Base-by-base conservation (phyloP, 2,329 filamentous ascomycete genomes). In the Bisporella sp. region DNA sequence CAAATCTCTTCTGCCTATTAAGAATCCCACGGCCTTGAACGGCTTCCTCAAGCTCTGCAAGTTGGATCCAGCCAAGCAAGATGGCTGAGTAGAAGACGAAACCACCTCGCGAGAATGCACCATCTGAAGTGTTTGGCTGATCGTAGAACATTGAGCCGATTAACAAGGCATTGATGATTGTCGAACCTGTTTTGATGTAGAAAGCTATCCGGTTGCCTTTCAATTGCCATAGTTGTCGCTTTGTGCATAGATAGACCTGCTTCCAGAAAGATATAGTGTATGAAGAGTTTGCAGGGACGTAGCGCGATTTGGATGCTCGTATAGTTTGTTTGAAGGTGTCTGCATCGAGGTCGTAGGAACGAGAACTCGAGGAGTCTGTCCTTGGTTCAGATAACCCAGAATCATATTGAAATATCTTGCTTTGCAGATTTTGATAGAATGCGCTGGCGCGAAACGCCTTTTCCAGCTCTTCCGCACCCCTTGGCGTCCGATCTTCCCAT, bases 1-100 rank as follows among this genome's bases (percentile, higher is more conserved):
- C 90, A 65, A 96, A 96, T 47, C 86, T 82, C 48, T 78, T 73
- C 61, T 97, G 91, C 66, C 96, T 96, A 65, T 96, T 89, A 52
- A 96, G 88, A 59, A 96, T 95, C 0, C 88, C 87, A 32, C 91
- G 85, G 78, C 95, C 89, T 3, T 85, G 78, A 64, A 93, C 96
- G 3, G 95, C 76, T 31, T 45, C n/a, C 1, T 93, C 71, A 64
- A 95, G 84, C 62, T 85, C 82, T 8, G 77, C 68, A 47, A 79
- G 77, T 55, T 76, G 77, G 53, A 76, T 74, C 58, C 85, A 82
- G n/a, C 81, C 82, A 62, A 84, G 86, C 58, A 86, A 73, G 39
- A 87, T 67, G 40, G 86, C 75, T 40, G 81, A 81, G 60, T 86
- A 85, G 73, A 87, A 87, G 30, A 87, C 71, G 31, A 86, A 69